Evolutionary conservation across 768 basidiomycete species (phyloP), one percentile per base, ranked within the genome.

Genomic region (Naganishia onofrii): DNA sequence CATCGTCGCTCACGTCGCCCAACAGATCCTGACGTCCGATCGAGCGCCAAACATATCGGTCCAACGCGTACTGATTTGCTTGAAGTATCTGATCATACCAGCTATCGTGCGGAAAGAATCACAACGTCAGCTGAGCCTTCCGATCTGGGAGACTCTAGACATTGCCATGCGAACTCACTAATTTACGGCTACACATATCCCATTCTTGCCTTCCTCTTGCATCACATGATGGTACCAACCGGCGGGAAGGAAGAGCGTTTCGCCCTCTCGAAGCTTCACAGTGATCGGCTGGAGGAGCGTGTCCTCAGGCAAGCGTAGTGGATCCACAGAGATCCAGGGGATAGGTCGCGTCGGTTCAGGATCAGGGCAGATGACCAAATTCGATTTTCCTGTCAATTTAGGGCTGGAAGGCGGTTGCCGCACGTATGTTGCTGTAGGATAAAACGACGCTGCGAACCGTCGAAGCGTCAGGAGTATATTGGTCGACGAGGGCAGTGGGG

Each of bases 161-260:
- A 56, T 19, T 42, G 29, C 56, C 29, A 26, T 10, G 29, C 19
- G 54, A 12, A 77, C 78, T 71, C 68, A 81, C 80, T 79, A 79
- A 36, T 81, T 81, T 15, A 80, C 74, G 4, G 80, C 80, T 7
- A 78, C 77, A 15, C 78, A 78, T 2, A 77, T 66, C 6, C 78
- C 78, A 21, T 70, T 70, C 9, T 64, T 17, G 0, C 76, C 76
- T 28, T 72, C 73, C 19, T 72, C 48, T 67, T 96, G 93, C 48
- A 87, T 84, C 42, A 95, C 92, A 76, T 91, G 86, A 78, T 95
- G 93, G 89, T 90, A 95, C 94, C 94, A 96, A 0, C 91, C 89
- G 5, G 89, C 86, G n/a, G 94, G 94, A 23, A 96, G 86, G 80
- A 92, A 95, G 23, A 96, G 81, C 0, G 89, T 88, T 73, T 94